Evolutionary conservation across 768 basidiomycete species (phyloP).

Genomic region (Cyathus striatus): DNA sequence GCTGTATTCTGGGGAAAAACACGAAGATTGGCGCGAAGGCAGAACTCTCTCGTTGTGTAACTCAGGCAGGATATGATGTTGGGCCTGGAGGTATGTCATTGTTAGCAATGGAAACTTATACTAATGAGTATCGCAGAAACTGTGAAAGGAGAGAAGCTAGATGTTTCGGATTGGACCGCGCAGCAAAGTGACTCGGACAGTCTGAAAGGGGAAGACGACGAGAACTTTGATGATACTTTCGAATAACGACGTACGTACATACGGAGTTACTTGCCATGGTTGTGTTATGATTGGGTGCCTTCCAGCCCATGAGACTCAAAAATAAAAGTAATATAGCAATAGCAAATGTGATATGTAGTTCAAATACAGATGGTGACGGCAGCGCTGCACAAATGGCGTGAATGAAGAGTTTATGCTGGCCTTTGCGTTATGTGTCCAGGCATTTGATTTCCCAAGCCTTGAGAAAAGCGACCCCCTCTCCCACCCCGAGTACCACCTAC

Average conservation of each 20-base stretch:
- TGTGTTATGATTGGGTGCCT: too few species aligned
- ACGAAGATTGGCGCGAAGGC: constrained; percentile 70
- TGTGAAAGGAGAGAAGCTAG: constrained; percentile 38
- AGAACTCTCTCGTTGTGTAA: constrained; percentile 62
- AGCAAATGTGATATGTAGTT: constrained; percentile 7
- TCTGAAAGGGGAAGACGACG: constrained; percentile 3
- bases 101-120: constrained; percentile 1
- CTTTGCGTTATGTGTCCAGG: constrained; percentile 32
- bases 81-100: constrained; percentile 46
- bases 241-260: constrained; percentile 4
- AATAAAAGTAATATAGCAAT: constrained; percentile 1
- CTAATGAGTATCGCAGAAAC: constrained; percentile 31
- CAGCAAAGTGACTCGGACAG: constrained; percentile 13
- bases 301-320: too few species aligned
- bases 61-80: constrained; percentile 77
- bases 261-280: too few species aligned
- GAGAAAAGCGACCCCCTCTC: constrained; percentile 75
- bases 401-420: constrained; percentile 14
- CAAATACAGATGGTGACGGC: too few species aligned
- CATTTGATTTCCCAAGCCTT: constrained; percentile 83
- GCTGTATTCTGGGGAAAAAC: constrained; percentile 69
- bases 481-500: constrained; percentile 60
- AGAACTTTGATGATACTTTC: constrained; percentile 7
- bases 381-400: constrained; percentile 7
- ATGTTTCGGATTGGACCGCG: constrained; percentile 31